phyloP scores from a whole-genome alignment of 139 green algal species.

The Closterium sp. region DNA sequence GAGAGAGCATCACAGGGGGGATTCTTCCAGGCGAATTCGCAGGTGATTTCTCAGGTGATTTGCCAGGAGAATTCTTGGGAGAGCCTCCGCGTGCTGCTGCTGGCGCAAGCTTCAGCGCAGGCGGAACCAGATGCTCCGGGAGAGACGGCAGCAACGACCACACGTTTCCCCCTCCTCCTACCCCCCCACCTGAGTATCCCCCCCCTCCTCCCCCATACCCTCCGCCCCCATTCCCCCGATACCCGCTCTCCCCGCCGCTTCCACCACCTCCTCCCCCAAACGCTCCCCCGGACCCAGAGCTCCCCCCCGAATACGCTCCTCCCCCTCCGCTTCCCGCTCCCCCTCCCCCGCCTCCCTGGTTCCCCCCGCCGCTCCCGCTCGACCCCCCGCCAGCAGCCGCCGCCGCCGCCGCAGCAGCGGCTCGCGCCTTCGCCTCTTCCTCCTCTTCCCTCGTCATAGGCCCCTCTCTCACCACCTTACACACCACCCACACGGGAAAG shows the following conservation, averaged over 20 bases:
- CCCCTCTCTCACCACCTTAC: constrained; percentile 30
- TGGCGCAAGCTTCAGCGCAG: neutral
- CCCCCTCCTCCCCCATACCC: constrained; percentile 10
- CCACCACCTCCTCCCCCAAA: neutral
- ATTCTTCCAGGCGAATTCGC: neutral
- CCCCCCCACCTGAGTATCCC: too few relatives aligned
- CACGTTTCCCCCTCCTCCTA: neutral
- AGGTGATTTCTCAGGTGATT: too few relatives aligned
- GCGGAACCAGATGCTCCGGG: neutral
- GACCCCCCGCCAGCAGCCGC: neutral
- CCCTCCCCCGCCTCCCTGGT: neutral
- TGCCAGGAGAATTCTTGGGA: neutral
- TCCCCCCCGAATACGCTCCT: neutral
- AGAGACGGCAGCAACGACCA: neutral
- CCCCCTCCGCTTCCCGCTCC: constrained; percentile 13
- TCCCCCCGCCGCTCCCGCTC: neutral
- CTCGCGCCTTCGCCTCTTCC: neutral
- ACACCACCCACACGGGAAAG: constrained; percentile 27
- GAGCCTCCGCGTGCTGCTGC: neutral
- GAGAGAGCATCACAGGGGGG: neutral
- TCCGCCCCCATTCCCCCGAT: neutral
- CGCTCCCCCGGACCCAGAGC: neutral
- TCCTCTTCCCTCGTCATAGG: constrained; percentile 25
- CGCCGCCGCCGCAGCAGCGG: neutral
- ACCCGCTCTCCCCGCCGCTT: neutral